These are phyloP conservation scores for Ceratocystis variospora DNA, from an alignment of 2,329 filamentous ascomycete species.

Conservation along the genomic window DNA sequence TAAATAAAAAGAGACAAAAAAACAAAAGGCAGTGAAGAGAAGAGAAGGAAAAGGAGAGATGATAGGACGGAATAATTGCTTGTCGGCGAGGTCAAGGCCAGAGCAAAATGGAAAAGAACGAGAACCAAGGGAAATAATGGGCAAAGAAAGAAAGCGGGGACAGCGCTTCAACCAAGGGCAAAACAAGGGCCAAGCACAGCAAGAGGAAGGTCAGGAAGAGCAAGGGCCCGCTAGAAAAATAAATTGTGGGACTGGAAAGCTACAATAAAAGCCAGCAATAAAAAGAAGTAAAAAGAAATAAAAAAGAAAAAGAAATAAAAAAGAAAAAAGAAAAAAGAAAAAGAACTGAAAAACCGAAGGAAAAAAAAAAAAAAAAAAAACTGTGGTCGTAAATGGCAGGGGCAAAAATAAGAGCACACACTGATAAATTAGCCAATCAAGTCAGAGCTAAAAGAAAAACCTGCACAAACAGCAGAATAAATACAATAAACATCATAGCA, in stretches of 20 bases:
- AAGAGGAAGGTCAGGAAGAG: neutral
- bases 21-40: neutral
- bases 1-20: neutral
- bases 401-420: neutral
- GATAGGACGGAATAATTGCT: neutral
- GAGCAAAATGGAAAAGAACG: neutral
- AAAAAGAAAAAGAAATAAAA: neutral
- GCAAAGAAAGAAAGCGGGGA: slow-evolving; percentile 1
- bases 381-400: too few relatives aligned
- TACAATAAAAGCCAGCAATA: too few relatives aligned
- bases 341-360: too few relatives aligned
- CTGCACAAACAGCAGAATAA: too few relatives aligned
- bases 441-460: too few relatives aligned
- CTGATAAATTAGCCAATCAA: neutral
- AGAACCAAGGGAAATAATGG: slow-evolving; percentile 5
- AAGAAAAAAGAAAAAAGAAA: too few relatives aligned
- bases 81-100: neutral
- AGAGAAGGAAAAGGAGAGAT: neutral
- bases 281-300: neutral
- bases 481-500: neutral
- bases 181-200: neutral
- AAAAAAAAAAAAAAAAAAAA: too few relatives aligned
- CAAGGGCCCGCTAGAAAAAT: neutral
- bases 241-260: neutral
- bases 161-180: neutral